Percentiles rank a stretch among this genome's conserved stretches.
These are phyloP conservation scores for Ceratobasidium sp. DNA, from an alignment of 1,284 basidiomycete genomes.

Conservation along the genomic window DNA sequence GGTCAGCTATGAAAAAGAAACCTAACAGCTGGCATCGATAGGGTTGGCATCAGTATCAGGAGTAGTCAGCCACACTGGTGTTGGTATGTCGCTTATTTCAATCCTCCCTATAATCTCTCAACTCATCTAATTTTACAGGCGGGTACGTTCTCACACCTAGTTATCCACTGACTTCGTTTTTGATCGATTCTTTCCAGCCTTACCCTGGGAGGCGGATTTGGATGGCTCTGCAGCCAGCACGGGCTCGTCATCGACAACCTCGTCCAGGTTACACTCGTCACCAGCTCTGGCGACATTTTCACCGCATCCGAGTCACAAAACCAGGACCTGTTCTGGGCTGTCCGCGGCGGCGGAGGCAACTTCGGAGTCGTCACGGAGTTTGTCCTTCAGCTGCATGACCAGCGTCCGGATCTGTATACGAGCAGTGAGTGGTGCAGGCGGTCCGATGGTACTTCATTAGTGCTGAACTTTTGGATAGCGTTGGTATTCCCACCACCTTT, in stretches of 20 bases:
- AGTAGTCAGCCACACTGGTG: slow-evolving; percentile 12
- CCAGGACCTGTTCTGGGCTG: slow-evolving; percentile 46
- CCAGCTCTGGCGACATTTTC: slow-evolving; percentile 43
- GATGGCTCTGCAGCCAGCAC: slow-evolving; percentile 41
- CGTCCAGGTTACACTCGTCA: slow-evolving; percentile 38
- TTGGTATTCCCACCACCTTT: slow-evolving; percentile 9
- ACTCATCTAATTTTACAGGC: not conserved
- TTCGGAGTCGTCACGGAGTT: slow-evolving; percentile 48
- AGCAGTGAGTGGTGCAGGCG: slow-evolving; percentile 24
- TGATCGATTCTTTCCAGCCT: not conserved
- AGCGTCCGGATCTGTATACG: slow-evolving; percentile 41
- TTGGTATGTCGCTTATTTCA: slow-evolving; percentile 14
- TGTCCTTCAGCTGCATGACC: slow-evolving; percentile 36
- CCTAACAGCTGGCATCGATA: not conserved
- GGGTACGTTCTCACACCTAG: slow-evolving; percentile 12
- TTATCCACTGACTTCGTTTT: not conserved
- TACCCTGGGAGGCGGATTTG: slow-evolving; percentile 41
- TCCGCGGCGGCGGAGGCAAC: slow-evolving; percentile 46
- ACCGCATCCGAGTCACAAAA: slow-evolving; percentile 33
- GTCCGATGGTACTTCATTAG: not conserved
- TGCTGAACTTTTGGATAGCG: slow-evolving; percentile 4
- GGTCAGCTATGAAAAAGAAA: not conserved
- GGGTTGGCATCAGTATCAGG: not conserved
- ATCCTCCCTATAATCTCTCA: not conserved
- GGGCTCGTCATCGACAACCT: slow-evolving; percentile 47